phyloP scores from a whole-genome alignment of 805 yeast species.

The Cyberlindnera petersonii region DNA sequence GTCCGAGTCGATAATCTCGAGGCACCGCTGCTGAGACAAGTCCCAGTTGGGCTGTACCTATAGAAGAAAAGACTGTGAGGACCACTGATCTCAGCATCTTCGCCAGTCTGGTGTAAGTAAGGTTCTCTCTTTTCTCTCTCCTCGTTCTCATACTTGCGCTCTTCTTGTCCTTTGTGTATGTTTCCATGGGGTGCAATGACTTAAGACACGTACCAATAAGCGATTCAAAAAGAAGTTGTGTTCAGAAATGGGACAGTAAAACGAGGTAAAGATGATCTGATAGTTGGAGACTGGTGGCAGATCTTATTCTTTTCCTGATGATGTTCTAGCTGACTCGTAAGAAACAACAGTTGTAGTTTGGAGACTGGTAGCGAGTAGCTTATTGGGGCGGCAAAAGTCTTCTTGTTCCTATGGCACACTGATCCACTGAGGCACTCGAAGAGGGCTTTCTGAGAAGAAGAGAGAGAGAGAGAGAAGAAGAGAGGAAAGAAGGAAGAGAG shows the following conservation, averaged over 20 bases:
- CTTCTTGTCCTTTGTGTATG: constrained; percentile 2
- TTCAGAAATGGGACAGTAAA: background rate
- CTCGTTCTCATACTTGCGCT: constrained; percentile 19
- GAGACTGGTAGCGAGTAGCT: constrained; percentile 13
- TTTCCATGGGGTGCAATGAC: constrained; percentile 3
- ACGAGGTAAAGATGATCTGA: constrained; percentile 1
- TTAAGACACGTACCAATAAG: constrained; percentile 13
- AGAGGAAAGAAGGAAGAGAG: constrained; percentile 24
- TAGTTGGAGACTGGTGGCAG: constrained; percentile 12
- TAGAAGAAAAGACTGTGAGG: constrained; percentile 2
- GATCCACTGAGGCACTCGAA: constrained; percentile 17
- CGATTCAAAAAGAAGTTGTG: constrained; percentile 8
- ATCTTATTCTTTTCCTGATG: background rate
- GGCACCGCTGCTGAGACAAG: background rate
- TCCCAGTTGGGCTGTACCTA: constrained; percentile 1
- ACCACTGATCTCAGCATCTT: constrained; percentile 7
- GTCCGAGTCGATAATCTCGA: constrained; percentile 1
- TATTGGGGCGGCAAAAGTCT: constrained; percentile 19
- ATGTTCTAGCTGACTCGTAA: background rate
- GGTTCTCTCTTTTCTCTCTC: constrained; percentile 1
- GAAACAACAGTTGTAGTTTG: constrained; percentile 6
- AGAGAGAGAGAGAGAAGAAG: constrained; percentile 30
- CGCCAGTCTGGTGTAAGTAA: constrained; percentile 5
- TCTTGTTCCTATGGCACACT: constrained; percentile 14
- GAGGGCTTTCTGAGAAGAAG: constrained; percentile 30